These are phyloP conservation scores for Aspergillus fructus DNA, from an alignment of 2,329 filamentous ascomycete genomes.

Conservation along the genomic window DNA sequence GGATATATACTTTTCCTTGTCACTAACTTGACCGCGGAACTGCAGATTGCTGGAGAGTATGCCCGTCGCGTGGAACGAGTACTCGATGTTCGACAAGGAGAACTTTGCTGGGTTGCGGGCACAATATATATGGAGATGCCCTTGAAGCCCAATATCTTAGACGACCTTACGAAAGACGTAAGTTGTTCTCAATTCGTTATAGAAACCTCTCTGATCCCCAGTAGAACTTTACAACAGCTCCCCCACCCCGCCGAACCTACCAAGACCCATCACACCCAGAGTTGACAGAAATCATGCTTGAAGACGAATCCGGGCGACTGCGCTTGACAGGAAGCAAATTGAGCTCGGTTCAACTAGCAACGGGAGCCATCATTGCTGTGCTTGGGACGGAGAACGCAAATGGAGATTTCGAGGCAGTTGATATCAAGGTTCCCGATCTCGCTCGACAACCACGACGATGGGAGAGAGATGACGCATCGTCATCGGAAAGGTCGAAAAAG, in stretches of 20 bases:
- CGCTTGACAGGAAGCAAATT: slow-evolving; percentile 72
- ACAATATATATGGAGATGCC: slow-evolving; percentile 98
- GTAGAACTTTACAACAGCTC: slow-evolving; percentile 85
- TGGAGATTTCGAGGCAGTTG: slow-evolving; percentile 89
- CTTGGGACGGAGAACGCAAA: slow-evolving; percentile 90
- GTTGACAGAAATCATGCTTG: slow-evolving; percentile 72
- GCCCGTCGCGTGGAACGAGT: slow-evolving; percentile 81
- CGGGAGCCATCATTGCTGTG: slow-evolving; percentile 89
- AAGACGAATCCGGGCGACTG: slow-evolving; percentile 91
- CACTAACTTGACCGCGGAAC: neutral
- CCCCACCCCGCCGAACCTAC: slow-evolving; percentile 75
- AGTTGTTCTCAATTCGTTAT: slow-evolving; percentile 26
- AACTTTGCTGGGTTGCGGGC: slow-evolving; percentile 91
- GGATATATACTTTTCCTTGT: too few relatives aligned
- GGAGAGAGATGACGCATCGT: slow-evolving; percentile 55
- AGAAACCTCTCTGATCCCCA: slow-evolving; percentile 12
- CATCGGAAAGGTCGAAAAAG: slow-evolving; percentile 32
- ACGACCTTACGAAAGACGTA: slow-evolving; percentile 92
- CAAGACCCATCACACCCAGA: slow-evolving; percentile 50
- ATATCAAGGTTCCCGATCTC: slow-evolving; percentile 84
- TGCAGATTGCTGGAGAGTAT: slow-evolving; percentile 69
- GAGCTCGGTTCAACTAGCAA: slow-evolving; percentile 71
- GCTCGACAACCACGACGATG: slow-evolving; percentile 79
- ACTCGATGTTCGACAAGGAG: slow-evolving; percentile 90
- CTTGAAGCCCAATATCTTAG: slow-evolving; percentile 91